A percentile compares a stretch with the other conserved stretches of the same genome.
These are phyloP conservation scores for Yamadazyma sp. DNA, from an alignment of 805 yeast species.

Conservation along the genomic window DNA sequence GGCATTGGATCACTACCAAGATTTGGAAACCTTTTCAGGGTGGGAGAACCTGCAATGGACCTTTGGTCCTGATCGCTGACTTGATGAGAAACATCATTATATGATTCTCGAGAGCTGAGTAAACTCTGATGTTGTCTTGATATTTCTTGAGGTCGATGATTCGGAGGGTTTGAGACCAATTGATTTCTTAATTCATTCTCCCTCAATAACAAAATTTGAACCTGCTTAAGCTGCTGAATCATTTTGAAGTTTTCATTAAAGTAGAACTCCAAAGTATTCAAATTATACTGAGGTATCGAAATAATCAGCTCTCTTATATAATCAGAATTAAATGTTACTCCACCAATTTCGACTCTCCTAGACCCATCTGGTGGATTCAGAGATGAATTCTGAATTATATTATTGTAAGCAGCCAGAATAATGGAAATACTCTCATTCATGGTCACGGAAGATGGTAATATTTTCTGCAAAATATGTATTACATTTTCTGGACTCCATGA, in stretches of 20 bases:
- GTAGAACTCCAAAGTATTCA: slow-evolving; percentile 6
- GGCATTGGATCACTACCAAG: neutral
- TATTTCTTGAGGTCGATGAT: too few species aligned
- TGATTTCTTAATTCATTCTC: neutral
- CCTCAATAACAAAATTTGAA: slow-evolving; percentile 1
- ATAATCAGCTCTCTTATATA: slow-evolving; percentile 6
- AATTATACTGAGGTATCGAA: slow-evolving; percentile 8
- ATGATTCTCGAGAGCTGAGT: too few species aligned
- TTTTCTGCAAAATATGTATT: neutral
- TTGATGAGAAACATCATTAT: too few species aligned
- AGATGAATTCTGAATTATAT: neutral
- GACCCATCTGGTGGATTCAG: neutral
- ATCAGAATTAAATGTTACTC: slow-evolving; percentile 2
- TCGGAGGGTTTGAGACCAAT: neutral
- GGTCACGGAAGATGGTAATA: slow-evolving; percentile 5
- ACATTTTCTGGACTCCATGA: neutral
- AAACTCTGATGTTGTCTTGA: neutral
- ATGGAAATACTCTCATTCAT: neutral
- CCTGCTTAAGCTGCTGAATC: slow-evolving; percentile 4
- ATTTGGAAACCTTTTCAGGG: neutral
- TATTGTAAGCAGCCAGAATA: slow-evolving; percentile 6
- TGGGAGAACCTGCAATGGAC: neutral
- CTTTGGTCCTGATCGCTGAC: too few species aligned
- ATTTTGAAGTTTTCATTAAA: slow-evolving; percentile 3
- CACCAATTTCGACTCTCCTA: neutral